Conservation (phyloP, 257 asterid species). For the Handroanthus guayacan region DNA sequence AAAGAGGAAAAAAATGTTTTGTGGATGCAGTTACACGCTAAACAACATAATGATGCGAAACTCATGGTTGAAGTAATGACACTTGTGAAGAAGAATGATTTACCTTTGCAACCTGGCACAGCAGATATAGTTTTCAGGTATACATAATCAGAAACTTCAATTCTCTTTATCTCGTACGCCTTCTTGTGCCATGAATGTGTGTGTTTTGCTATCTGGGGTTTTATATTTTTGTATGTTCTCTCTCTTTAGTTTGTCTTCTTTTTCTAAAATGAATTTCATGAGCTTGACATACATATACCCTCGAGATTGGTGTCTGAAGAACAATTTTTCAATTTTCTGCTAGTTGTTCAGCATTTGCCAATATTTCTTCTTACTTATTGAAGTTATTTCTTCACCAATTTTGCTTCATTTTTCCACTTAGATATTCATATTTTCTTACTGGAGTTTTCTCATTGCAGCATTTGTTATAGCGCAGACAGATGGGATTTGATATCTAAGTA, state of each 20-base stretch:
- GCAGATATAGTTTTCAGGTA: conserved; percentile 88
- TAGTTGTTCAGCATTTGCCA: conserved; percentile 17
- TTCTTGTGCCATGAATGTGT: not conserved
- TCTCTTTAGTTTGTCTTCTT: not conserved
- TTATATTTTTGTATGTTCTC: conserved; percentile 9
- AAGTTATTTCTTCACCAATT: not conserved
- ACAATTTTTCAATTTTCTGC: not conserved
- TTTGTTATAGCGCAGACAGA: conserved; percentile 66
- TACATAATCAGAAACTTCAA: not conserved
- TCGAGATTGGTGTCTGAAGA: conserved; percentile 1
- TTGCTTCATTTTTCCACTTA: conserved; percentile 27
- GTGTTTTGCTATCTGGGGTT: conserved; percentile 5
- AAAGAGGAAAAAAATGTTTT: conserved; percentile 17
- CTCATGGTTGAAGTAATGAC: conserved; percentile 77
- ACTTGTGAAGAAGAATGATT: conserved; percentile 65
- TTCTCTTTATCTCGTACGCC: not conserved
- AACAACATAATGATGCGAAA: conserved; percentile 71
- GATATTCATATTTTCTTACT: conserved; percentile 31
- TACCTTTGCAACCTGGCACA: conserved; percentile 86
- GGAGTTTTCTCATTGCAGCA: conserved; percentile 58
- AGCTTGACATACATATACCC: conserved; percentile 20
- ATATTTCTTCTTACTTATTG: conserved; percentile 3
- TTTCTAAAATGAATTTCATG: conserved; percentile 26
- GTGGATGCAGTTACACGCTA: conserved; percentile 80
- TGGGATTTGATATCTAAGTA: conserved; percentile 77